Evolutionary conservation across 2,329 filamentous ascomycete genomes (phyloP).

Genomic region (Fusarium sp.): DNA sequence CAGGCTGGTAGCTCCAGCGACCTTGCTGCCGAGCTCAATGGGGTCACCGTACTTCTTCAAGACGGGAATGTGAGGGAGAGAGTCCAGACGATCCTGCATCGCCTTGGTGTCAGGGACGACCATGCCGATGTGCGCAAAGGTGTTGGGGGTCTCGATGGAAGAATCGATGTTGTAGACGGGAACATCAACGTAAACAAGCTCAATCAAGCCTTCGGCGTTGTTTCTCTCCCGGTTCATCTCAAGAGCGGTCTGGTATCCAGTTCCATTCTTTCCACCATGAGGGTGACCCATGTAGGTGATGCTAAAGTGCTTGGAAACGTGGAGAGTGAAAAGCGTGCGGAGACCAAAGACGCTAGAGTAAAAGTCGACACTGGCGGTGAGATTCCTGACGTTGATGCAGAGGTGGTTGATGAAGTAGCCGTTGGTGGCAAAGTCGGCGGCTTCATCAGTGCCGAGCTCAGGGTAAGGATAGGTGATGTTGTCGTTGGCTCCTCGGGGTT

Average conservation of each 20-base stretch:
- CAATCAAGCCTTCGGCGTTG: constrained; percentile 49
- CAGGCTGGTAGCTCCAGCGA: constrained; percentile 32
- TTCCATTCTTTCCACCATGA: constrained; percentile 53
- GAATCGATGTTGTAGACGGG: constrained; percentile 33
- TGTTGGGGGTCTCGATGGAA: constrained; percentile 43
- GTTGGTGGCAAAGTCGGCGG: constrained; percentile 45
- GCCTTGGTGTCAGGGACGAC: constrained; percentile 49
- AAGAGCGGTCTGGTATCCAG: constrained; percentile 50
- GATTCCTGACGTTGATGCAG: constrained; percentile 47
- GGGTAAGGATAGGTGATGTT: constrained; percentile 5
- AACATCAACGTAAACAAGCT: constrained; percentile 46
- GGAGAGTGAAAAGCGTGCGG: constrained; percentile 50
- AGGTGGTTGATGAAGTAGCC: constrained; percentile 54
- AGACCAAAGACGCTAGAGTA: constrained; percentile 51
- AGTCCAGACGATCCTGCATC: constrained; percentile 45
- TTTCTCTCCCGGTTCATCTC: constrained; percentile 51
- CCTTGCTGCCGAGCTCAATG: constrained; percentile 1
- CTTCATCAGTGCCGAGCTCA: constrained; percentile 35
- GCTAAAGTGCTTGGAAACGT: constrained; percentile 44
- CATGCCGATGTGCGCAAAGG: constrained; percentile 51
- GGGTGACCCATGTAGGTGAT: constrained; percentile 52
- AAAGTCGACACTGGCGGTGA: constrained; percentile 48
- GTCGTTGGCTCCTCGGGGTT: background rate
- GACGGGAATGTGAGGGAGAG: constrained; percentile 28
- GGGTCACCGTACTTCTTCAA: constrained; percentile 45